Base-by-base conservation (phyloP, 2,329 filamentous ascomycete species). In the Ophiognomonia clavigignenti-juglandacearum region DNA sequence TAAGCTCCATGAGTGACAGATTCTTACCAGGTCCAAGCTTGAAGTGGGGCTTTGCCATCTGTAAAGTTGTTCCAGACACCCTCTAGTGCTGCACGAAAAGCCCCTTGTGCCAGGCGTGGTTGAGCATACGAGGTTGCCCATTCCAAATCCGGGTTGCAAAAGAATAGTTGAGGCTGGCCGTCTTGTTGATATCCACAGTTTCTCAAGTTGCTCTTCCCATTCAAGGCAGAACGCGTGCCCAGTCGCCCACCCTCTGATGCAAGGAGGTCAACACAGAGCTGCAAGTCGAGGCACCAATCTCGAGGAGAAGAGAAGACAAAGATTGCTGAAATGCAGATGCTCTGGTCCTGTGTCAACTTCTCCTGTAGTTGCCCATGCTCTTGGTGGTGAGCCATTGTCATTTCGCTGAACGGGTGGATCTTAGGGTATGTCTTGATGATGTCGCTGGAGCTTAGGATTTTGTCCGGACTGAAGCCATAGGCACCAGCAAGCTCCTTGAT, bases 41-140 rank as follows among this genome's bases (percentile, higher is more conserved):
- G 58, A 26, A 85, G 59, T 48, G 71, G 48, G 8, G 57, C 66
- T 8, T 71, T 70, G 1, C 74, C 58, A 6, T 48, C 34, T 11
- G 64, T 66, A 2, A 48, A 65, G 5, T 75, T 72, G 2, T 67
- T 63, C 82, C 82, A 88, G 6, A 84, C 69, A 4, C 84, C 84
- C 53, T 78, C 71, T 3, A 88, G 66, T 0, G 83, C 80, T 48
- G 78, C 78, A 11, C 75, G 72, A 63, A 88, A 88, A 0, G 77
- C 84, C 22, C 85, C 85, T 59, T 88, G 85, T 2, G 84, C 85
- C 4, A 88, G 70, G 18, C 85, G 78, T 0, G 84, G 82, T 4
- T 83, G 72, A 43, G 77, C 74, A 58, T 87, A 84, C 16, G 77
- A 74, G 1, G 82, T 80, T 3, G 82, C 81, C 83, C 83, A 88